phyloP scores from a whole-genome alignment of 2,329 filamentous ascomycete species.

The Paramyrothecium roridum region DNA sequence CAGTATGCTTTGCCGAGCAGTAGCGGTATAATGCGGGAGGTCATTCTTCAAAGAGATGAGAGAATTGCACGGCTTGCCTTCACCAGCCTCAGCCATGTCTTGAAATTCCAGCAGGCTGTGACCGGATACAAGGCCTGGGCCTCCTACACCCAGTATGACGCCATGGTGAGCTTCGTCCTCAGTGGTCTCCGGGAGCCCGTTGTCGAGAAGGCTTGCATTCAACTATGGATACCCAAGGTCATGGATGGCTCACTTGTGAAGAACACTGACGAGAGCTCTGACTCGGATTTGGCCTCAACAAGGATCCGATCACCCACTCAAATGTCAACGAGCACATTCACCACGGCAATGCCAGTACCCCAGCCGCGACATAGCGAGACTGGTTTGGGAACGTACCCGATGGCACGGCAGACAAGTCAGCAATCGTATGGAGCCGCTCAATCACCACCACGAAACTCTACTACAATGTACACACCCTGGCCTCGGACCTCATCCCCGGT shows the following conservation, averaged over 20 bases:
- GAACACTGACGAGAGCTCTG: slow-evolving; percentile 17
- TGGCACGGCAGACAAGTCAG: slow-evolving; percentile 11
- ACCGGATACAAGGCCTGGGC: slow-evolving; percentile 27
- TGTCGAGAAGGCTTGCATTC: slow-evolving; percentile 23
- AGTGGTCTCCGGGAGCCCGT: slow-evolving; percentile 16
- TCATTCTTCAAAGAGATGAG: slow-evolving; percentile 25
- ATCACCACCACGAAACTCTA: slow-evolving; percentile 8
- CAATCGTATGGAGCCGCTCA: slow-evolving; percentile 13
- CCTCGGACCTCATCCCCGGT: slow-evolving; percentile 13
- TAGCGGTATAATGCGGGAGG: slow-evolving; percentile 14
- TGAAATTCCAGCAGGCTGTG: slow-evolving; percentile 29
- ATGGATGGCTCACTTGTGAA: slow-evolving; percentile 22
- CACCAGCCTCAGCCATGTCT: slow-evolving; percentile 15
- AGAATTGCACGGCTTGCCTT: slow-evolving; percentile 26
- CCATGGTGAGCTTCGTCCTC: slow-evolving; percentile 23
- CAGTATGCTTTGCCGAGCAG: slow-evolving; percentile 22
- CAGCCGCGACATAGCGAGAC: neutral
- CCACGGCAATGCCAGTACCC: neutral
- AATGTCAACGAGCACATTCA: slow-evolving; percentile 10
- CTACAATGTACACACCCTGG: slow-evolving; percentile 11
- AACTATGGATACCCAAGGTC: slow-evolving; percentile 27
- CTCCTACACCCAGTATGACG: slow-evolving; percentile 20
- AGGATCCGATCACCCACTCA: slow-evolving; percentile 6
- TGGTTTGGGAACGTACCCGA: slow-evolving; percentile 4
- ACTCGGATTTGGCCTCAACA: slow-evolving; percentile 2